Conservation (phyloP, 2,329 filamentous ascomycete genomes). For the Epichloe coenophiala region DNA sequence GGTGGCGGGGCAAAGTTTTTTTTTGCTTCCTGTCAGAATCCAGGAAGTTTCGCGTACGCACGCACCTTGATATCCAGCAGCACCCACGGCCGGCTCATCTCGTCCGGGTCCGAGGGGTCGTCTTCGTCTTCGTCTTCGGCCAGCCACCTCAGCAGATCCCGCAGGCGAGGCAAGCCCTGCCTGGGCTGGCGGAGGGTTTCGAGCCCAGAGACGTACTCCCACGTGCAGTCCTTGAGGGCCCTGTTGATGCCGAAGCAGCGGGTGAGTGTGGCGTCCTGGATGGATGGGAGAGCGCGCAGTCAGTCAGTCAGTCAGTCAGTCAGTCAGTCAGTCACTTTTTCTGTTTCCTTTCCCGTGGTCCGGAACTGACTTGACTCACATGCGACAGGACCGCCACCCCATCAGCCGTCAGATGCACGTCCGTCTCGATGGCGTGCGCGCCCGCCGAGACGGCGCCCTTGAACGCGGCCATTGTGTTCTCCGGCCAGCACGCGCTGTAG, state of each 20-base stretch:
- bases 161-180: slow-evolving; percentile 58
- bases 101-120: slow-evolving; percentile 1
- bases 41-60: no score
- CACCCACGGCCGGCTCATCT: slow-evolving; percentile 56
- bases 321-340: background rate
- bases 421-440: slow-evolving; percentile 75
- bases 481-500: slow-evolving; percentile 64
- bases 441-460: slow-evolving; percentile 58
- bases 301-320: background rate
- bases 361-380: slow-evolving; percentile 28
- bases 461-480: slow-evolving; percentile 79
- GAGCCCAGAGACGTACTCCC: slow-evolving; percentile 56
- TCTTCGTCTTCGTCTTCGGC: slow-evolving; percentile 4
- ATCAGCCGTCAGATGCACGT: slow-evolving; percentile 72
- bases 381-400: slow-evolving; percentile 76
- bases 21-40: no score
- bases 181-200: slow-evolving; percentile 54
- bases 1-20: no score
- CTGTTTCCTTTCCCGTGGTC: no score
- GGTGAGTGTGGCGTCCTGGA: slow-evolving; percentile 59
- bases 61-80: slow-evolving; percentile 38
- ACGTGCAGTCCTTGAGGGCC: slow-evolving; percentile 63
- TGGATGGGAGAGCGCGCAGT: background rate
- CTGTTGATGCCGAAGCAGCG: slow-evolving; percentile 69
- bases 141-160: slow-evolving; percentile 62